These are phyloP conservation scores for Ogataea allantospora DNA, from an alignment of 805 yeast genomes.

Conservation along the genomic window DNA sequence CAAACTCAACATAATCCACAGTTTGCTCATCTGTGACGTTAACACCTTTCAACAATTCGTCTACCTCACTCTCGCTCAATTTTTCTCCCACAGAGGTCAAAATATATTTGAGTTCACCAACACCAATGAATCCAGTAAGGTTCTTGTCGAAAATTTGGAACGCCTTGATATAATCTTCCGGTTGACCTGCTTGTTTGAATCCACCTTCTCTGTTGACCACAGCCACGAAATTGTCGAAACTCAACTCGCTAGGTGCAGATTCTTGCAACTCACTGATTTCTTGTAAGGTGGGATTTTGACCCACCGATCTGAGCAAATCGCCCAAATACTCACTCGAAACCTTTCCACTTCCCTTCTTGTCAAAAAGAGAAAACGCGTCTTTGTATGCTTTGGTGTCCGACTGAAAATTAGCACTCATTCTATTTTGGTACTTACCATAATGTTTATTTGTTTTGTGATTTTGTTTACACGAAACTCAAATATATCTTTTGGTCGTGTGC, in stretches of 20 bases:
- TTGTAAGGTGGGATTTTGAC: slow-evolving; percentile 95
- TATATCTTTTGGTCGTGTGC: slow-evolving; percentile 2
- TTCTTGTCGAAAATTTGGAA: slow-evolving; percentile 98
- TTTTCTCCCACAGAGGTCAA: slow-evolving; percentile 96
- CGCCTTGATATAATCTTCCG: slow-evolving; percentile 89
- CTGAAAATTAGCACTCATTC: slow-evolving; percentile 1
- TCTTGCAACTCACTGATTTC: slow-evolving; percentile 67
- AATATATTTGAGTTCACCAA: slow-evolving; percentile 94
- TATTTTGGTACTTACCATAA: slow-evolving; percentile 5
- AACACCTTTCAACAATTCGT: slow-evolving; percentile 93
- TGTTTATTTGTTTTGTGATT: slow-evolving; percentile 7
- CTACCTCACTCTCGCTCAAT: slow-evolving; percentile 85
- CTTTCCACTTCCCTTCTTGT: slow-evolving; percentile 92
- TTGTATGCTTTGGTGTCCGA: slow-evolving; percentile 48
- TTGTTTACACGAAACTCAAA: slow-evolving; percentile 10
- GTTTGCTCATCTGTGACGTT: slow-evolving; percentile 91
- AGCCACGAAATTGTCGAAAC: slow-evolving; percentile 73
- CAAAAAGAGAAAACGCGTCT: slow-evolving; percentile 96
- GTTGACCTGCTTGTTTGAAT: slow-evolving; percentile 82
- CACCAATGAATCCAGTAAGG: slow-evolving; percentile 92
- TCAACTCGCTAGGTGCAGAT: slow-evolving; percentile 43
- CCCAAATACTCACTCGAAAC: slow-evolving; percentile 84
- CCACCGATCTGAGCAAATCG: slow-evolving; percentile 92
- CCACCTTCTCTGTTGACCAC: slow-evolving; percentile 85
- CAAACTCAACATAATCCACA: slow-evolving; percentile 92